These are phyloP conservation scores for Piedraia hortae DNA, from an alignment of 2,329 filamentous ascomycete species.

Conservation along the genomic window DNA sequence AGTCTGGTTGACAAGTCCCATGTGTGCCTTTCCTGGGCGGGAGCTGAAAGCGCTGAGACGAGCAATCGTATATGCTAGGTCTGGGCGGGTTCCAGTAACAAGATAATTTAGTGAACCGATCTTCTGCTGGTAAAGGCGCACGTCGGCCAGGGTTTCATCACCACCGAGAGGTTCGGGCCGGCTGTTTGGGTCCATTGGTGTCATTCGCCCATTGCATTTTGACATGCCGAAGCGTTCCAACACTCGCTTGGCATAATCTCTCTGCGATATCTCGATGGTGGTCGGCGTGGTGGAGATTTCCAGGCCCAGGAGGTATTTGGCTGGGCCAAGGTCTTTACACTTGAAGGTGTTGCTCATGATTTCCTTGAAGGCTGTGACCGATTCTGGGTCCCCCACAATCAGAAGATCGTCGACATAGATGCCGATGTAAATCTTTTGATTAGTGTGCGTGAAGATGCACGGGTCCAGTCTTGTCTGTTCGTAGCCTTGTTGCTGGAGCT, in stretches of 20 bases:
- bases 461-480: neutral
- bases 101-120: neutral
- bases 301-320: neutral
- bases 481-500: neutral
- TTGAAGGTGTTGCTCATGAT: neutral
- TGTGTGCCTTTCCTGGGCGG: neutral
- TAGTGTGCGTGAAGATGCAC: neutral
- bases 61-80: neutral
- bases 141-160: neutral
- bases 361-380: neutral
- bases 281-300: no score
- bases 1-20: neutral
- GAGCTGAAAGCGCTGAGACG: neutral
- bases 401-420: slow-evolving; percentile 1
- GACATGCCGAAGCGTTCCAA: no score
- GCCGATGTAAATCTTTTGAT: neutral
- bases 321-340: slow-evolving; percentile 1
- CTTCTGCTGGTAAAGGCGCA: neutral
- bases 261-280: no score
- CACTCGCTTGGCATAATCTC: neutral
- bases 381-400: slow-evolving; percentile 1
- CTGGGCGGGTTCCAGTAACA: neutral
- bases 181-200: neutral
- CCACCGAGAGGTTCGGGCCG: neutral
- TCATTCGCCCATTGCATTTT: no score